Evolutionary conservation across 2,329 filamentous ascomycete species (phyloP).

Genomic region (Nemania sp.): DNA sequence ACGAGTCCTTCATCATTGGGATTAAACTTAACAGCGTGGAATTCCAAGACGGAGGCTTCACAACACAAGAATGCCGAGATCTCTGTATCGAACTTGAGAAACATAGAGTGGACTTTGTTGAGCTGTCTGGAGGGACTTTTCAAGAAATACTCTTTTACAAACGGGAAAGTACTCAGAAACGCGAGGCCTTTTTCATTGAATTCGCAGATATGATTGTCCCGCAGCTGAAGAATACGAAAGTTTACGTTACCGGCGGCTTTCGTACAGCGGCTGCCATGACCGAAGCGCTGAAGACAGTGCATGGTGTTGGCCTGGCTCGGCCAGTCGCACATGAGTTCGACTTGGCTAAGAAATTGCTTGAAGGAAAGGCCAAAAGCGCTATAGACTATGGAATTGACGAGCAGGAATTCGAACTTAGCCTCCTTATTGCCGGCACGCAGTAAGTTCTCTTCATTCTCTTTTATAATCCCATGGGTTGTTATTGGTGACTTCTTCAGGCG

Average conservation of each 20-base stretch:
- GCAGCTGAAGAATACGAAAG: constrained; percentile 62
- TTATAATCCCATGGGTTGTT: background rate
- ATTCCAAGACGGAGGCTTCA: constrained; percentile 57
- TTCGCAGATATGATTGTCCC: constrained; percentile 68
- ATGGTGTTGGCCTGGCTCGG: constrained; percentile 69
- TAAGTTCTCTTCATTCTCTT: constrained; percentile 37
- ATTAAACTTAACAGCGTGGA: constrained; percentile 65
- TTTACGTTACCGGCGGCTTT: constrained; percentile 70
- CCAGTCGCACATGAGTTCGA: constrained; percentile 52
- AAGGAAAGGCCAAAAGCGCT: constrained; percentile 59
- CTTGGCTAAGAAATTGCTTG: constrained; percentile 49
- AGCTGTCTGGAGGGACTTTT: constrained; percentile 73
- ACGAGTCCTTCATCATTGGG: constrained; percentile 29
- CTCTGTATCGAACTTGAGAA: constrained; percentile 67
- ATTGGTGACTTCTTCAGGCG: background rate
- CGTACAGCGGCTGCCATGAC: constrained; percentile 68
- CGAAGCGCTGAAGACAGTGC: constrained; percentile 65
- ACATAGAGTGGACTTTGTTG: constrained; percentile 72
- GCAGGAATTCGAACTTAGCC: constrained; percentile 60
- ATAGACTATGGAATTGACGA: constrained; percentile 62
- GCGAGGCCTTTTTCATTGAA: constrained; percentile 77
- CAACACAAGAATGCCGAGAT: constrained; percentile 49
- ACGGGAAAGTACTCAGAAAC: constrained; percentile 59
- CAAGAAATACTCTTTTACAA: constrained; percentile 61
- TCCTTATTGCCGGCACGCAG: constrained; percentile 51